Evolutionary conservation across 805 yeast species (phyloP), one percentile per base, ranked within the genome.

Genomic region (Kuraishia floccosa): DNA sequence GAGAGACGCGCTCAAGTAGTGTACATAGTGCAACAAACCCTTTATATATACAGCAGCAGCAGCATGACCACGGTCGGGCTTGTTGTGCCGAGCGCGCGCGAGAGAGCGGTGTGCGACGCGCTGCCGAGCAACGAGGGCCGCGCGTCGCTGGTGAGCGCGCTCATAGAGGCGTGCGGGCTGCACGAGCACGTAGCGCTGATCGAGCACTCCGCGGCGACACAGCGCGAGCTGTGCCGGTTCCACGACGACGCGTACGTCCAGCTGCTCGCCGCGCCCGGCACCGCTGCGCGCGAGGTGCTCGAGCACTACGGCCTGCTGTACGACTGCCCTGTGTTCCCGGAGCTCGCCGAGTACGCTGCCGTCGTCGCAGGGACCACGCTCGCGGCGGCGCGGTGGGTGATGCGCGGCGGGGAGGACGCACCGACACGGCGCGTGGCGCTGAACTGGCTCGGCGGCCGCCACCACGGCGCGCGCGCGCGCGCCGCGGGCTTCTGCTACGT

Each of bases 401-500:
- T 46, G 2, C 18, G 16, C 23, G 27, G 16, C 27, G 32, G 27
- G 13, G 25, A 10, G 29, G 27, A 7, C 18, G 27, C 42, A 23
- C 33, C 30, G 7, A 31, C 25, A 17, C 58, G 55, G 24, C 35
- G 47, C 7, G 51, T 71, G 1, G 75, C 68, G 2, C 59, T 81
- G 27, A 78, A 78, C 44, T 81, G 86, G 86, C 69, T 72, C 42
- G 93, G 93, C 5, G 93, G 91, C 1, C 51, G 87, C 29, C 91
- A 80, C 44, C 91, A 80, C 49, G 74, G 76, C 4, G 57, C 52
- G 27, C 65, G 64, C 39, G 41, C 62, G 0, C 54, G 44, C 21
- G 81, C 83, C 1, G 61, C 78, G 8, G 89, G 89, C 3, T 80
- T 75, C 43, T 80, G 91, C 44, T 80, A 80, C 42, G 55, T 77